Evolutionary conservation across 768 basidiomycete genomes (phyloP), one percentile per base, ranked within the genome.

Genomic region (Mycena belliarum): DNA sequence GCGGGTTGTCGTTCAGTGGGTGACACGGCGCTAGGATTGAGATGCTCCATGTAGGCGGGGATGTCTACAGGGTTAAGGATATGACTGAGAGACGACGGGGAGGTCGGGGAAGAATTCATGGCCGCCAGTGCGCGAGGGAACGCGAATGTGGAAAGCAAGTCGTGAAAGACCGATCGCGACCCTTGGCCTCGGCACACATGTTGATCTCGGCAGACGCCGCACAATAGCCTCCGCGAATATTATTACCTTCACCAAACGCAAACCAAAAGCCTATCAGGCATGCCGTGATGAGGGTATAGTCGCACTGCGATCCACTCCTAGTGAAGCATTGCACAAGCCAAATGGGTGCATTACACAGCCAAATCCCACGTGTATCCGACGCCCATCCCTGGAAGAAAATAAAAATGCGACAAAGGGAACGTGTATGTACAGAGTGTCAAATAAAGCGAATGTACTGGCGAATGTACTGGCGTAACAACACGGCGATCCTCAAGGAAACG

Each of bases 401-500:
- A 38, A n/a, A 38, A 38, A n/a, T n/a, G 18, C 18, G 18, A 35
- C 37, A 49, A 54, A 49, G 33, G 55, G 46, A 54, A 55, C 56
- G 61, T 55, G 49, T 55, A 45, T 55, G 45, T 43, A 45, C 33
- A 15, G 3, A 45, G 18, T 24, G 46, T 63, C 62, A 63, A 40
- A 49, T 49, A 46, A 33, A 53, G 21, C 46, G 50, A 41, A 57
- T 56, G 53, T 42, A 63, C 25, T 26, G 25, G 21, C 46, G 50
- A 41, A 57, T 56, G 53, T 42, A 63, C 25, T 26, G 25, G 44
- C 61, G 53, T 18, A 63, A 41, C 26, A 47, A 55, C 62, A 42
- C 62, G 62, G 62, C 62, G 58, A 63, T 9, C 58, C 58, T 53
- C 52, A 60, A 43, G 49, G 57, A 59, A 40, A 47, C 24, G 46